Evolutionary conservation across 2,329 filamentous ascomycete genomes (phyloP), one percentile per base, ranked within the genome.

Genomic region (Fusarium penzigii): DNA sequence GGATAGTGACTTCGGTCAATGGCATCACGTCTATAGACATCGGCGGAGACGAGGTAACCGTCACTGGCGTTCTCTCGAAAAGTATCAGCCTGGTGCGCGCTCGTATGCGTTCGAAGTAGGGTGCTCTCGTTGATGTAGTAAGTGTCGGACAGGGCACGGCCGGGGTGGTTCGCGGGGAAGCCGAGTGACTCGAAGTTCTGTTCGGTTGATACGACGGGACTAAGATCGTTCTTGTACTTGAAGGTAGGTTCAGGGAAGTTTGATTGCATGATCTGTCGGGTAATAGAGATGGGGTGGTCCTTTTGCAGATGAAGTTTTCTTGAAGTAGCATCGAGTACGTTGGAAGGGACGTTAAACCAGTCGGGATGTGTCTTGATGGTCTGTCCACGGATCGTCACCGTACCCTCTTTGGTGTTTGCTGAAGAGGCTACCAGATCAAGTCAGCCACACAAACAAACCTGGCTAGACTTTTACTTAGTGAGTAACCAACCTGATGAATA

Each of bases 111-210:
- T 51, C 94, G 84, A 40, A 99, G 77, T 2, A 99, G 86, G 0
- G 89, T 96, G 46, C 84, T 75, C 60, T 86, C 78, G 74, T 96
- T 96, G 67, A 99, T 75, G 72, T 99, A 99, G 78, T 97, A 99
- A 1, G 94, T 97, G 73, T 99, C 94, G 13, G 90, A 93, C 61
- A 84, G 85, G 59, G 84, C 89, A 46, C 94, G 87, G 53, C 94
- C 94, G 5, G 92, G 89, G 65, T 99, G 94, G 69, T 97, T 89
- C 7, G 79, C 66, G 0, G 92, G 88, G 68, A 99, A 97, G 42
- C 92, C 92, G 8, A 99, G 78, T n/a, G 92, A 94, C 73, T 99
- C 94, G 69, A 99, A 99, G 71, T 99, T 99, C 68, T 97, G 89
- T 11, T 79, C 74, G 2, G 90, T 89, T 34, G 88, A 86, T 20